Conservation (phyloP, 1,284 basidiomycete species). For the Microstroma glucosiphilum region DNA sequence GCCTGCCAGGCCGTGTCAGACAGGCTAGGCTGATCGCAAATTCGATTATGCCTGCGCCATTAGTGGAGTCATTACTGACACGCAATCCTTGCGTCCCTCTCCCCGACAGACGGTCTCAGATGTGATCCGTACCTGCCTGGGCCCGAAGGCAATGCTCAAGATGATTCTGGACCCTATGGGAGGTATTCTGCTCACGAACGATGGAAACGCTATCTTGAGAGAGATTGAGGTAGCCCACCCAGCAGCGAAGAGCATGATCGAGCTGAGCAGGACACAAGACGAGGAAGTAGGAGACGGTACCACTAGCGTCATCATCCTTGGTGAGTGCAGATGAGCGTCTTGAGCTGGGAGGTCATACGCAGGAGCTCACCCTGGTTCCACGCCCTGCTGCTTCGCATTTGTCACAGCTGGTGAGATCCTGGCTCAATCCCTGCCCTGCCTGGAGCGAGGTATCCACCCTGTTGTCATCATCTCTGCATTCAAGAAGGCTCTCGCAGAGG, state of each 20-base stretch:
- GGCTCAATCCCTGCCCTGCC: slow-evolving; percentile 83
- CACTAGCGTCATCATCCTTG: slow-evolving; percentile 92
- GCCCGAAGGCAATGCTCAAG: slow-evolving; percentile 97
- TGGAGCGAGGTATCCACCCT: slow-evolving; percentile 94
- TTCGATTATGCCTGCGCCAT: background rate
- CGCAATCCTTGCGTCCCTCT: background rate
- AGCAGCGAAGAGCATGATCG: slow-evolving; percentile 99
- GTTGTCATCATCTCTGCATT: slow-evolving; percentile 98
- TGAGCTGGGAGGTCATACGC: no score
- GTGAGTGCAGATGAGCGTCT: slow-evolving; percentile 54
- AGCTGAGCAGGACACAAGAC: slow-evolving; percentile 91
- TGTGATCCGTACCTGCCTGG: slow-evolving; percentile 95
- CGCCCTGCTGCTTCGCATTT: background rate
- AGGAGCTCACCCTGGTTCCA: no score
- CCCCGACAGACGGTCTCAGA: slow-evolving; percentile 83
- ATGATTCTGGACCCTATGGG: slow-evolving; percentile 78
- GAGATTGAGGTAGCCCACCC: slow-evolving; percentile 98
- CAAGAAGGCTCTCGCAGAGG: slow-evolving; percentile 87
- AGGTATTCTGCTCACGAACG: slow-evolving; percentile 67
- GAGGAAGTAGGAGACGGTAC: slow-evolving; percentile 98
- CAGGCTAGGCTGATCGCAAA: background rate
- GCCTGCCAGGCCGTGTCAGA: background rate
- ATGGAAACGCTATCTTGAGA: slow-evolving; percentile 92
- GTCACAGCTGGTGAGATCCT: slow-evolving; percentile 89
- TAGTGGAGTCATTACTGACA: background rate